A percentile compares a stretch with the other conserved stretches of the same genome.
phyloP scores from a whole-genome alignment of 176 grass and related monocot species.

The Paspalum vaginatum region DNA sequence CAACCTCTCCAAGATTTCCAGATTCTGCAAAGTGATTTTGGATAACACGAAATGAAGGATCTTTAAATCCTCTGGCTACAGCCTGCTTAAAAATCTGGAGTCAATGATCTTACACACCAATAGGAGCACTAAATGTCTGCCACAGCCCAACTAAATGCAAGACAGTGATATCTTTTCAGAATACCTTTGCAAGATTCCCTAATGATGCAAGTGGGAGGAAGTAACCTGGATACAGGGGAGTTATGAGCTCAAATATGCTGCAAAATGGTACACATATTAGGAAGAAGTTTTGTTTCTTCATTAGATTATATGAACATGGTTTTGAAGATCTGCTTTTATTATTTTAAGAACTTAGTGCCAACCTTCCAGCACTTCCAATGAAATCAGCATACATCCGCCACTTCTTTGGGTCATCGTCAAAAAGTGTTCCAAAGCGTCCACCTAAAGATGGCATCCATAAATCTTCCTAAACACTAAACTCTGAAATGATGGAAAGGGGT shows the following conservation, averaged over 20 bases:
- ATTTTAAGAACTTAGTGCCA: conserved; percentile 25
- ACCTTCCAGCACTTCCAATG: conserved; percentile 96
- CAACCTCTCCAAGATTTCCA: conserved; percentile 89
- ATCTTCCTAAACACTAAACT: conserved; percentile 12
- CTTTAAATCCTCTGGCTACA: conserved; percentile 83
- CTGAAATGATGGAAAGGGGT: neutral
- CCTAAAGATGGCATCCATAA: conserved; percentile 55
- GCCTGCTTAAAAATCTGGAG: conserved; percentile 62
- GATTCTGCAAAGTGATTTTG: conserved; percentile 91
- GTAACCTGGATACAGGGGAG: conserved; percentile 84
- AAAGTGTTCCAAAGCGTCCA: conserved; percentile 84
- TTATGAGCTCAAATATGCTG: conserved; percentile 90
- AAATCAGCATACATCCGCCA: conserved; percentile 99
- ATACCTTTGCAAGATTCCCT: conserved; percentile 94
- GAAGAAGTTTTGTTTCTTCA: conserved; percentile 12
- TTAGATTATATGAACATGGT: conserved; percentile 9
- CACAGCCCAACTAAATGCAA: conserved; percentile 24
- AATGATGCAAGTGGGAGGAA: conserved; percentile 93
- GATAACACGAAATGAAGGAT: conserved; percentile 89
- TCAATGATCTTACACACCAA: conserved; percentile 39
- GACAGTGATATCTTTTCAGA: conserved; percentile 24
- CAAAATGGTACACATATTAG: conserved; percentile 35
- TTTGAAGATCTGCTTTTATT: conserved; percentile 6
- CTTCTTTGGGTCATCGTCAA: conserved; percentile 93
- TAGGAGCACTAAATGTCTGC: neutral